phyloP scores from a whole-genome alignment of 2,329 filamentous ascomycete genomes.

The Akanthomyces lecanii region DNA sequence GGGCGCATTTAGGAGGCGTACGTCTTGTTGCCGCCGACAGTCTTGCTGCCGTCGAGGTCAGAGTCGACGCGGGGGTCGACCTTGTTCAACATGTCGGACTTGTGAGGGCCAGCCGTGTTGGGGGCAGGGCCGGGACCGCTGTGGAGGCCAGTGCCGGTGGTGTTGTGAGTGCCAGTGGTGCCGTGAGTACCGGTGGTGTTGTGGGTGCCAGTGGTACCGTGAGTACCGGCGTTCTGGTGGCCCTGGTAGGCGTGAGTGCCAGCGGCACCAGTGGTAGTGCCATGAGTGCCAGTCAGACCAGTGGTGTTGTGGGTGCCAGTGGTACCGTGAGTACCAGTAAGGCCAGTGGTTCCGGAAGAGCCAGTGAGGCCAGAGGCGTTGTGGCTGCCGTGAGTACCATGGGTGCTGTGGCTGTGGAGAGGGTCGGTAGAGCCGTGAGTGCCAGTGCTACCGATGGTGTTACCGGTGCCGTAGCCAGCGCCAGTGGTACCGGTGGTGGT shows the following conservation, averaged over 20 bases:
- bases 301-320: conserved; percentile 18
- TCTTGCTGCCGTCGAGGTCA: conserved; percentile 51
- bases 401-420: conserved; percentile 17
- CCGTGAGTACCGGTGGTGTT: neutral
- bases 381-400: neutral
- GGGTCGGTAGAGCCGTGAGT: conserved; percentile 32
- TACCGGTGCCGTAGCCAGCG: conserved; percentile 22
- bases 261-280: conserved; percentile 23
- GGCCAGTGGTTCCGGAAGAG: conserved; percentile 1
- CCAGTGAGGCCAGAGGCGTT: conserved; percentile 12
- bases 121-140: conserved; percentile 32
- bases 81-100: conserved; percentile 51
- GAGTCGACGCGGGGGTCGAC: conserved; percentile 52
- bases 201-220: neutral
- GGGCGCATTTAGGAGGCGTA: conserved; percentile 32
- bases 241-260: conserved; percentile 31
- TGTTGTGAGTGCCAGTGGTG: conserved; percentile 19
- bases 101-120: conserved; percentile 41
- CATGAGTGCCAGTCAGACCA: conserved; percentile 23
- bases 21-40: conserved; percentile 50
- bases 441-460: conserved; percentile 29
- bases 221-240: neutral
- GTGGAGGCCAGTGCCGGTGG: conserved; percentile 13
- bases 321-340: conserved; percentile 19
- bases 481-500: conserved; percentile 14